These are phyloP conservation scores for Tubosaeta brunneosetosa DNA, from an alignment of 768 basidiomycete species.

Conservation along the genomic window DNA sequence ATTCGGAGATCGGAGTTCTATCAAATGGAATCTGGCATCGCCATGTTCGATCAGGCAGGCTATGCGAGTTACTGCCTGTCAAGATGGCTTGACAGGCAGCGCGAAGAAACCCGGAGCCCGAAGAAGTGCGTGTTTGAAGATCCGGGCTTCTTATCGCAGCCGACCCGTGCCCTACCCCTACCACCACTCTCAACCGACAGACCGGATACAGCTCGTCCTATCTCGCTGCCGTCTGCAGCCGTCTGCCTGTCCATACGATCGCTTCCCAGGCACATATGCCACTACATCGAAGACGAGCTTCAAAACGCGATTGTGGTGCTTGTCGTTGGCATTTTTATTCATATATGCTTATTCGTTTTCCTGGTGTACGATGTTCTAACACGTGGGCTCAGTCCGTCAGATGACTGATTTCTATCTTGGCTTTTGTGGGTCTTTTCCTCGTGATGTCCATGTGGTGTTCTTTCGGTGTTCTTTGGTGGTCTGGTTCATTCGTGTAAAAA, in stretches of 20 bases:
- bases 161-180: conserved; percentile 15
- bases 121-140: conserved; percentile 20
- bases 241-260: conserved; percentile 6
- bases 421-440: background rate
- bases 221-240: background rate
- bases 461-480: conserved; percentile 1
- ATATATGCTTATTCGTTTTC: conserved; percentile 24
- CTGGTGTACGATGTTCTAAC: conserved; percentile 28
- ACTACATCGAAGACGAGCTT: conserved; percentile 23
- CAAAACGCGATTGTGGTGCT: conserved; percentile 26
- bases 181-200: background rate
- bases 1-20: conserved; percentile 25
- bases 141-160: conserved; percentile 16
- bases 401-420: conserved; percentile 15
- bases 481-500: background rate
- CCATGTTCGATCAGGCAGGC: conserved; percentile 23
- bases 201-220: background rate
- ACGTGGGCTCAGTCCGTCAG: conserved; percentile 23
- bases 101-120: conserved; percentile 13
- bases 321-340: conserved; percentile 22
- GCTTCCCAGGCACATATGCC: conserved; percentile 12
- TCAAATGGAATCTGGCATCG: conserved; percentile 25
- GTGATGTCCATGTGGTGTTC: conserved; percentile 10
- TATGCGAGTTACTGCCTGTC: conserved; percentile 26
- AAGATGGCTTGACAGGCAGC: conserved; percentile 26